These are phyloP conservation scores for Casuarina cunninghamiana DNA, from an alignment of 306 rosid genomes.

Conservation along the genomic window DNA sequence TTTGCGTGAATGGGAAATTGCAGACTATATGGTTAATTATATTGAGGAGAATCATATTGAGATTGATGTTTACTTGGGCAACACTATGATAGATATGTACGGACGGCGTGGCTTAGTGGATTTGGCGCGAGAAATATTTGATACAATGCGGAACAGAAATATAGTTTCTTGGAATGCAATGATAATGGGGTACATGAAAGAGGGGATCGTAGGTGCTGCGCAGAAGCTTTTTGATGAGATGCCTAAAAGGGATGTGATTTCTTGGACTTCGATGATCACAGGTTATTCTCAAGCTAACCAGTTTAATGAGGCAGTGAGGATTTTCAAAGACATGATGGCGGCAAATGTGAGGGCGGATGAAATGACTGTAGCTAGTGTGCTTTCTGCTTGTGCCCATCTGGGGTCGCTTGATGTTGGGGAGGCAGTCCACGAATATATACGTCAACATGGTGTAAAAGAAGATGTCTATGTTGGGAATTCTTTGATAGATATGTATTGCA, in stretches of 20 bases:
- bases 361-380: slow-evolving; percentile 63
- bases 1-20: slow-evolving; percentile 57
- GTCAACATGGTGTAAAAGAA: slow-evolving; percentile 49
- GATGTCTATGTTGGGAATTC: slow-evolving; percentile 76
- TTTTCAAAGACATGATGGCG: slow-evolving; percentile 81
- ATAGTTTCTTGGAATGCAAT: slow-evolving; percentile 83
- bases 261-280: slow-evolving; percentile 85
- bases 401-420: slow-evolving; percentile 82
- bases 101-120: slow-evolving; percentile 55
- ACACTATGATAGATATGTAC: slow-evolving; percentile 76
- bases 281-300: slow-evolving; percentile 68
- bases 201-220: slow-evolving; percentile 48
- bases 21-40: slow-evolving; percentile 56
- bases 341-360: slow-evolving; percentile 74
- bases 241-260: slow-evolving; percentile 70
- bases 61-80: slow-evolving; percentile 71
- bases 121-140: slow-evolving; percentile 61
- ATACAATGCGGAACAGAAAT: slow-evolving; percentile 55
- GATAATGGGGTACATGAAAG: slow-evolving; percentile 62
- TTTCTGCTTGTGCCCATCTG: slow-evolving; percentile 87
- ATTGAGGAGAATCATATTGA: slow-evolving; percentile 51
- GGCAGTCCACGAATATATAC: slow-evolving; percentile 56
- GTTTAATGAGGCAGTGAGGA: slow-evolving; percentile 56
- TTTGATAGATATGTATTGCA: slow-evolving; percentile 84
- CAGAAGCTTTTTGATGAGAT: slow-evolving; percentile 53